Percentiles rank a stretch among this genome's conserved stretches.
phyloP scores from a whole-genome alignment of 1,284 basidiomycete genomes.

The Ceratobasidium sp. region DNA sequence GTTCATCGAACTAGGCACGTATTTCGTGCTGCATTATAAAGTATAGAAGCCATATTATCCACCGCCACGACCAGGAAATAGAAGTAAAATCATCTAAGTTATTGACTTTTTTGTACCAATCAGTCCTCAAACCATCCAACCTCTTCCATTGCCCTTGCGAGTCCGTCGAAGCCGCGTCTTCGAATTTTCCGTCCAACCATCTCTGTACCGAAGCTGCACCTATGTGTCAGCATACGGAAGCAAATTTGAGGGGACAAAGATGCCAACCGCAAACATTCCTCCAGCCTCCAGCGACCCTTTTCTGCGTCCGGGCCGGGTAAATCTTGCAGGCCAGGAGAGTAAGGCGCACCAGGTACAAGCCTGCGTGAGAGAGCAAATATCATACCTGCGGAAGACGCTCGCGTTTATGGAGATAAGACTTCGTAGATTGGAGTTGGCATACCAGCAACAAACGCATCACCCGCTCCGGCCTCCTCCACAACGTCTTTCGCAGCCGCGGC shows the following conservation, averaged over 20 bases:
- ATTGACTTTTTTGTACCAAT: neutral
- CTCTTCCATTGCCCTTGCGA: conserved; percentile 45
- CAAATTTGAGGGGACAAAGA: neutral
- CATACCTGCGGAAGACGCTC: conserved; percentile 38
- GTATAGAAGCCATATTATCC: no score
- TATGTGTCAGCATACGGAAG: neutral
- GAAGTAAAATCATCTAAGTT: no score
- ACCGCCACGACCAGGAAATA: no score
- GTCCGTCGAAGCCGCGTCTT: conserved; percentile 41
- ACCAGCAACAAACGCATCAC: conserved; percentile 45
- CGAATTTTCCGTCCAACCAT: conserved; percentile 45
- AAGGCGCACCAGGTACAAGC: conserved; percentile 43
- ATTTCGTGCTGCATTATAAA: no score
- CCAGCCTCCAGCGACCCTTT: conserved; percentile 44
- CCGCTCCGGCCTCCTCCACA: conserved; percentile 44
- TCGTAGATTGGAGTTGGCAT: neutral
- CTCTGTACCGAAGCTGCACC: conserved; percentile 45
- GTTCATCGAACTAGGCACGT: no score
- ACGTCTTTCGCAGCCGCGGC: conserved; percentile 40
- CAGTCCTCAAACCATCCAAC: conserved; percentile 44
- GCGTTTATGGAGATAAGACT: neutral
- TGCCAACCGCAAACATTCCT: conserved; percentile 45
- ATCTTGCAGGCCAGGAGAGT: conserved; percentile 38
- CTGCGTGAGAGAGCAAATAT: conserved; percentile 46
- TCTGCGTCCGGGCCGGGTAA: conserved; percentile 35